These are phyloP conservation scores for Trichomonas gallinae DNA, from an alignment of 208 protist genomes.

Conservation along the genomic window DNA sequence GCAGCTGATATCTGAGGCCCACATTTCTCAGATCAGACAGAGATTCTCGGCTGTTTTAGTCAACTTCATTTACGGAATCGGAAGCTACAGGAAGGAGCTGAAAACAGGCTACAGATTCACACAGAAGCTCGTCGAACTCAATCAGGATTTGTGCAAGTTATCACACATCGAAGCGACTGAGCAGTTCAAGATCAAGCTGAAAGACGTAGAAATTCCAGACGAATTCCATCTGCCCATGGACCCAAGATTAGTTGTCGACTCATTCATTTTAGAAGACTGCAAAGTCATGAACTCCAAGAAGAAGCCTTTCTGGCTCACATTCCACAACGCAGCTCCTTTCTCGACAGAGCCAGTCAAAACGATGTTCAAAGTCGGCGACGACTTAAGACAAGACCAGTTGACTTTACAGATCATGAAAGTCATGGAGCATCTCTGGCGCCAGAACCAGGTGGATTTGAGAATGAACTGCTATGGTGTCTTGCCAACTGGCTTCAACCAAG, in stretches of 20 bases:
- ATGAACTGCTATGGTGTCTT: slow-evolving; percentile 35
- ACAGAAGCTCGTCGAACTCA: neutral
- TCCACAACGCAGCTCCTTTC: slow-evolving; percentile 58
- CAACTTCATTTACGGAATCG: neutral
- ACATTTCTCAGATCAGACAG: neutral
- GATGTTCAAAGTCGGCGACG: slow-evolving; percentile 51
- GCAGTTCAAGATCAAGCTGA: neutral
- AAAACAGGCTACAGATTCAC: neutral
- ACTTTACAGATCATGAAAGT: slow-evolving; percentile 45
- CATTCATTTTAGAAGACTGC: slow-evolving; percentile 57
- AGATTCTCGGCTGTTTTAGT: slow-evolving; percentile 36
- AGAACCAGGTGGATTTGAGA: slow-evolving; percentile 36
- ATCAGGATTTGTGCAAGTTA: neutral
- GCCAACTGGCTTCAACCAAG: slow-evolving; percentile 37
- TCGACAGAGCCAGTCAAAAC: slow-evolving; percentile 27
- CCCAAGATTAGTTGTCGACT: slow-evolving; percentile 22
- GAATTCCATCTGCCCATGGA: slow-evolving; percentile 27
- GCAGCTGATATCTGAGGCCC: slow-evolving; percentile 61
- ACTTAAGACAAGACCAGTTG: slow-evolving; percentile 51
- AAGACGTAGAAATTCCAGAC: neutral
- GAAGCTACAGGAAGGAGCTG: neutral
- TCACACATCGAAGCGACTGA: neutral
- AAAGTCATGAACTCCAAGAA: slow-evolving; percentile 75
- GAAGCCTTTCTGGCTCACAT: slow-evolving; percentile 68
- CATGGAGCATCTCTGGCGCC: slow-evolving; percentile 46